Conservation (phyloP, 163 green algal species). For the Scenedesmus sp. region DNA sequence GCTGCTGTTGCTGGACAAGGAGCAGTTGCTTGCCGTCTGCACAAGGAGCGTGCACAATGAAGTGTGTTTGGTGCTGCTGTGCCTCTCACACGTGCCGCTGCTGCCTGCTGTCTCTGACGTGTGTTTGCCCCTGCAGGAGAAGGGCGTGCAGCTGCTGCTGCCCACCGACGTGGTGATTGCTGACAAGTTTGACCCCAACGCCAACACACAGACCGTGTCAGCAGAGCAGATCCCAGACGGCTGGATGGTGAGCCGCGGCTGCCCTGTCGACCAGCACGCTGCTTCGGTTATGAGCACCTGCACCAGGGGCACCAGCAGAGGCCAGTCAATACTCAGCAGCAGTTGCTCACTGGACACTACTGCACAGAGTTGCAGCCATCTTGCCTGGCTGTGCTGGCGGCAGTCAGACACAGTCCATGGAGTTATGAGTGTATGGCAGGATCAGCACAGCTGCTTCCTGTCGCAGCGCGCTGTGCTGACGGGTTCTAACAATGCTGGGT, state of each 20-base stretch:
- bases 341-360: too few relatives aligned
- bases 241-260: conserved; percentile 90
- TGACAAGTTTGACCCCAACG: conserved; percentile 97
- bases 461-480: too few relatives aligned
- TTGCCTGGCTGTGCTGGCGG: too few relatives aligned
- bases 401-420: too few relatives aligned
- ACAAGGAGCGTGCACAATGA: not conserved
- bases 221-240: conserved; percentile 95
- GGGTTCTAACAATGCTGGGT: not conserved
- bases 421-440: too few relatives aligned
- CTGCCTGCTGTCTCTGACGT: not conserved
- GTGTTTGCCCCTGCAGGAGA: conserved; percentile 20
- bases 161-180: conserved; percentile 97
- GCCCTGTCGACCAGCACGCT: not conserved
- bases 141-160: conserved; percentile 89
- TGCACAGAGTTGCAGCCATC: too few relatives aligned
- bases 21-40: not conserved
- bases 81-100: not conserved
- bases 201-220: conserved; percentile 87
- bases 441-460: too few relatives aligned
- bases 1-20: too few relatives aligned
- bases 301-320: too few relatives aligned
- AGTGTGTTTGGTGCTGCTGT: not conserved
- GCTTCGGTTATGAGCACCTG: too few relatives aligned
- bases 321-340: too few relatives aligned